Evolutionary conservation across 192 early-diverging fungal species (phyloP), one percentile per base, ranked within the genome.

Genomic region (Backusella liffmaniae): DNA sequence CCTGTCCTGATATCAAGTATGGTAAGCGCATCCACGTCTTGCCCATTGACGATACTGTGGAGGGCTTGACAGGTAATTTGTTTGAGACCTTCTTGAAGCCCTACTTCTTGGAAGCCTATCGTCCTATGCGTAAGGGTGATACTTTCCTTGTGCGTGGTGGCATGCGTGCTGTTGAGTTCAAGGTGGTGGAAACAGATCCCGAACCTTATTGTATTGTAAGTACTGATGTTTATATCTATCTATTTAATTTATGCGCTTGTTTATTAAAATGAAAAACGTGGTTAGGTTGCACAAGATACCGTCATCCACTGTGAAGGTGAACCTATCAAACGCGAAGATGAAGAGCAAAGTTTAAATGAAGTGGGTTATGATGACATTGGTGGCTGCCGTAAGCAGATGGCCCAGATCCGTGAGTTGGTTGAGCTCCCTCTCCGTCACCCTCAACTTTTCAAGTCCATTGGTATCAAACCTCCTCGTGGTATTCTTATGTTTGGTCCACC

Each of bases 341-440:
- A 99, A 84, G 98, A 99, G 79, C 89, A 92, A 77, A 93, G 91
- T 74, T 85, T 97, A 56, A 94, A 91, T 83, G 95, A 94, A 53
- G 94, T 99, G 73, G 98, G 98, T 56, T 99, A 99, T 80, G 98
- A 99, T 80, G 96, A 98, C 80, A 95, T 99, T 88, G 98, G 98
- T 79, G 98, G 98, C 68, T 95, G 94, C 81, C 93, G 98, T 79
- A 97, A 95, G 83, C 98, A 99, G 83, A 94, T 99, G 88, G 98
- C 98, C 10, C 98, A 99, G 88, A 99, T 99, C 68, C 96, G 98
- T 80, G 98, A 99, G 83, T 83, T 98, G 78, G 96, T 99, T 21
- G 98, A 99, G 82, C 87, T 99, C 66, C 98, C 98, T 12, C 92
- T 99, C 34, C 92, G 97, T 68, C 97, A 99, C 80, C 98, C 98